phyloP scores from a whole-genome alignment of 805 yeast genomes.

The Ogataea kodamae region DNA sequence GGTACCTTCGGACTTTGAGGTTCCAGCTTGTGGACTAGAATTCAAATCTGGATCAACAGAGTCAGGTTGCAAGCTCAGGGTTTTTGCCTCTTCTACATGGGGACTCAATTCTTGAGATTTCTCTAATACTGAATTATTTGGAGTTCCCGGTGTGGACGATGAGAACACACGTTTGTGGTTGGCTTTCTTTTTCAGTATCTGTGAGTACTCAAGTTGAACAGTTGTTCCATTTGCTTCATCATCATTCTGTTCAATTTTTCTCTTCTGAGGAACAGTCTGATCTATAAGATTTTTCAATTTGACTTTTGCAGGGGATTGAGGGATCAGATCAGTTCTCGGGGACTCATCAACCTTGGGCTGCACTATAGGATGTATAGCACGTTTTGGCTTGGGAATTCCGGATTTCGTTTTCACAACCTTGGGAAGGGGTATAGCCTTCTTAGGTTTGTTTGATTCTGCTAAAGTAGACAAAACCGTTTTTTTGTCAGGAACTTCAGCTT shows the following conservation, averaged over 20 bases:
- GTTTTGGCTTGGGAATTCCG: constrained; percentile 6
- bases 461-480: not conserved
- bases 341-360: not conserved
- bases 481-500: constrained; percentile 1
- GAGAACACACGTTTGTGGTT: constrained; percentile 27
- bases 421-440: constrained; percentile 3
- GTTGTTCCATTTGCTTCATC: constrained; percentile 17
- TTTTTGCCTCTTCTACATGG: too few relatives aligned
- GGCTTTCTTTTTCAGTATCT: constrained; percentile 20
- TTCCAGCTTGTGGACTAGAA: constrained; percentile 1
- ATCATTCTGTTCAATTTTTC: constrained; percentile 11
- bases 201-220: constrained; percentile 24
- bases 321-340: too few relatives aligned
- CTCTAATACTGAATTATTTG: constrained; percentile 6
- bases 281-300: constrained; percentile 13
- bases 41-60: too few relatives aligned
- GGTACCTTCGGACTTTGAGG: too few relatives aligned
- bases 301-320: constrained; percentile 4
- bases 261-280: constrained; percentile 17
- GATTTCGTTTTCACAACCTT: constrained; percentile 3
- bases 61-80: too few relatives aligned
- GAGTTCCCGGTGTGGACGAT: constrained; percentile 17
- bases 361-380: too few relatives aligned
- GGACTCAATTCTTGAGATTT: constrained; percentile 3
- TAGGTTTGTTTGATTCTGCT: not conserved